Conservation (phyloP, 495 filamentous ascomycete genomes). For the Penicillium samsonianum region DNA sequence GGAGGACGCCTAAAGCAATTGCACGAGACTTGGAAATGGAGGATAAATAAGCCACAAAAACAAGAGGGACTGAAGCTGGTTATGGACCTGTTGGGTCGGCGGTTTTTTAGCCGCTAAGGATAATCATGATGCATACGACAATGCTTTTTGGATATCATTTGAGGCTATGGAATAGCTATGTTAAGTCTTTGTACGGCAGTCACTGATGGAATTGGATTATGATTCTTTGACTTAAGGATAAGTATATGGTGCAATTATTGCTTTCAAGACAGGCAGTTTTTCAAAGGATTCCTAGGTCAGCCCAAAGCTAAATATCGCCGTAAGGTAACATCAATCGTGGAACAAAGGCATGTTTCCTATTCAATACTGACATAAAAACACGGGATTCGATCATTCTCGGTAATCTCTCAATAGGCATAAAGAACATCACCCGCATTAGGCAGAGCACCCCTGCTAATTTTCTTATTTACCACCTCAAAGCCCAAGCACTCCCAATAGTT, state of each 20-base stretch:
- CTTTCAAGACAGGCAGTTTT: neutral
- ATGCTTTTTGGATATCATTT: neutral
- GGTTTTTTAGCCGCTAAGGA: neutral
- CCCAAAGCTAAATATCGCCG: neutral
- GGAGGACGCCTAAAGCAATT: neutral
- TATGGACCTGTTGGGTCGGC: neutral
- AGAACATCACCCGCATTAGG: neutral
- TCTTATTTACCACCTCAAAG: neutral
- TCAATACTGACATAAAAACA: neutral
- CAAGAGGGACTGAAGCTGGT: neutral
- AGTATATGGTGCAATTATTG: neutral
- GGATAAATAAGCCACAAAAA: neutral
- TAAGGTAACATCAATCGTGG: neutral
- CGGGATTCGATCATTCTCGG: neutral
- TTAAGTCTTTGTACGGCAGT: neutral
- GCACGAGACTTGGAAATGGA: slow-evolving; percentile 1
- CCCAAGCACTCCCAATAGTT: neutral
- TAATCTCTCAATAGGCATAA: neutral
- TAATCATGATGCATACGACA: neutral
- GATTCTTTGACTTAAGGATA: neutral
- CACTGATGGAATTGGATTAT: too few species aligned
- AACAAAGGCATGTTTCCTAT: neutral
- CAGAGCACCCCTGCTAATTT: neutral
- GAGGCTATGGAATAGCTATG: neutral
- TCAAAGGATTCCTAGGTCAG: neutral